A percentile compares a stretch with the other conserved stretches of the same genome.
These are phyloP conservation scores for Blastomyces parvus DNA, from an alignment of 2,329 filamentous ascomycete species.

Conservation along the genomic window DNA sequence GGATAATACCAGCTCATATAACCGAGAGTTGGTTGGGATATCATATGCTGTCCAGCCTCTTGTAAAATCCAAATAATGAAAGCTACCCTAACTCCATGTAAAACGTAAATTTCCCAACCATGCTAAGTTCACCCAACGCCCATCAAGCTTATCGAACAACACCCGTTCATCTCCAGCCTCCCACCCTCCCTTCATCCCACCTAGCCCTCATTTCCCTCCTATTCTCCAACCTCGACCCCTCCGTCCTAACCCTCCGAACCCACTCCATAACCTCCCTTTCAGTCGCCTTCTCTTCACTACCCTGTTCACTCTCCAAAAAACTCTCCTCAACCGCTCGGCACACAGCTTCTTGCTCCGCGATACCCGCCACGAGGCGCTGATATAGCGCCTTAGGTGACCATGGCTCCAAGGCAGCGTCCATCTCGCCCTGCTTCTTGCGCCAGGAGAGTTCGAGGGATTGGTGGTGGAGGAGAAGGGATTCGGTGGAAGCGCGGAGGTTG, in stretches of 20 bases:
- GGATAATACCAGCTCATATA: background rate
- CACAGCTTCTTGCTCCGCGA: slow-evolving; percentile 73
- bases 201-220: slow-evolving; percentile 79
- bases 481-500: slow-evolving; percentile 54
- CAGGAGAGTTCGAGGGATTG: slow-evolving; percentile 88
- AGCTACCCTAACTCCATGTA: background rate
- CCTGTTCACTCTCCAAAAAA: slow-evolving; percentile 59
- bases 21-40: background rate
- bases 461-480: slow-evolving; percentile 71
- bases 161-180: slow-evolving; percentile 66
- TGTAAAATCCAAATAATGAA: background rate
- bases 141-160: background rate
- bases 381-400: slow-evolving; percentile 85
- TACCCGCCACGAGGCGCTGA: slow-evolving; percentile 63
- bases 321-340: slow-evolving; percentile 84
- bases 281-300: slow-evolving; percentile 28
- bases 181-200: slow-evolving; percentile 93
- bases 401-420: slow-evolving; percentile 72
- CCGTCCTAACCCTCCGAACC: slow-evolving; percentile 70
- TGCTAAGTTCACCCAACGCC: background rate
- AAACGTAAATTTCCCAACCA: background rate
- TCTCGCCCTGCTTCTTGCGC: slow-evolving; percentile 77
- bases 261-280: slow-evolving; percentile 82
- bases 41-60: background rate
- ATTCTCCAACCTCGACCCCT: slow-evolving; percentile 66